Base-by-base conservation (phyloP, 257 asterid species). In the Nicotiana tomentosiformis region DNA sequence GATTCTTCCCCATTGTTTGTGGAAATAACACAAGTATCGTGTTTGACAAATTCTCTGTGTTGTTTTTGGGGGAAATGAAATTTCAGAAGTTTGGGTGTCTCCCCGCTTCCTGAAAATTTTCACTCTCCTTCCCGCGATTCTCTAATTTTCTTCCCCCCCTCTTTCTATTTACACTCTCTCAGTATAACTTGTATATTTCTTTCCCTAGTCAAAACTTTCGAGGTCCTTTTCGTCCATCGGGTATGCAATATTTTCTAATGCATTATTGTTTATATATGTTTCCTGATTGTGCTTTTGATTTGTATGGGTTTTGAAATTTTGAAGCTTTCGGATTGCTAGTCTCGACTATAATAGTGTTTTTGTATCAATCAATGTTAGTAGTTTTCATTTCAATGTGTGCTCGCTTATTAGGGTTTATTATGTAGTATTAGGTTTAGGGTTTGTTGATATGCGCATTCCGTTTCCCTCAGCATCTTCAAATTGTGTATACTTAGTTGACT, bases 61-160 rank as follows among this genome's bases (percentile, higher is more conserved):
- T 69, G 77, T 43, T 83, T 78, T 69, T 46, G 77, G 84, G 87
- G 86, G 77, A 70, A 80, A 80, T 84, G 81, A 70, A 84, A 70
- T 84, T 80, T 72, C 49, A 8, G 84, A 61, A 66, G 56, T 84
- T 55, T 78, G 65, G 86, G 83, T 7, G 20, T 61, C 1, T 69
- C 77, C 72, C 72, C 32, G 37, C 61, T 37, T 76, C 16, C 29
- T 65, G 68, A 78, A 53, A 58, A 66, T 58, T 57, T 60, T 74
- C 79, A 74, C 81, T 12, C 69, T 37, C 61, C 72, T 77, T 84
- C 84, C 82, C 87, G 83, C 82, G 49, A 16, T 29, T 72, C 64
- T 70, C 66, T 81, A 32, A 16, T 29, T 72, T 37, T 70, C 66
- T 81, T 80, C 82, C 61, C 61, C 53, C 55, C 56, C 70, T 26